A percentile compares a stretch with the other conserved stretches of the same genome.
Conservation (phyloP, 2,329 filamentous ascomycete genomes). For the Alternaria brassicae region DNA sequence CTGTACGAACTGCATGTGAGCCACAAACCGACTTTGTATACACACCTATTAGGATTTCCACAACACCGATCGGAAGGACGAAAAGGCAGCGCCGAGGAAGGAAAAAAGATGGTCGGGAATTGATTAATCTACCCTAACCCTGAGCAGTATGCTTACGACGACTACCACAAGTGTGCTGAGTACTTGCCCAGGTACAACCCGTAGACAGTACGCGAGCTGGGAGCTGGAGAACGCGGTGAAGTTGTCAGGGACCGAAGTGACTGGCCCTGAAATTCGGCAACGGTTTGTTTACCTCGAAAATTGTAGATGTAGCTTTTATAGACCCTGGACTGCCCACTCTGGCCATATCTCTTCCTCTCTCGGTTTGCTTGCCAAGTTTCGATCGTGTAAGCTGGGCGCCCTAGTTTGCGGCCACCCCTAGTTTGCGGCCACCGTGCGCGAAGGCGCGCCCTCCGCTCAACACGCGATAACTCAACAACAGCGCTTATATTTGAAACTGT, state of each 20-base stretch:
- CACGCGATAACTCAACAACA: no score
- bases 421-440: no score
- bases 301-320: background rate
- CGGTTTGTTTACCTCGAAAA: background rate
- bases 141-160: constrained; percentile 13
- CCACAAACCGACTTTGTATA: no score
- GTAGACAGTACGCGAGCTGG: constrained; percentile 10
- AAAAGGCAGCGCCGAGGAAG: no score
- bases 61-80: no score
- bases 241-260: background rate
- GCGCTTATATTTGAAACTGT: no score
- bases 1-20: no score
- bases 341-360: constrained; percentile 32
- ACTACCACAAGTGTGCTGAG: constrained; percentile 10
- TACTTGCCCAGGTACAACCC: background rate
- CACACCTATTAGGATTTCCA: no score
- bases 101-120: no score
- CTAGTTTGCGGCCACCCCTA: no score
- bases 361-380: constrained; percentile 6
- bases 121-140: constrained; percentile 16
- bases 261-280: background rate
- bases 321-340: constrained; percentile 27
- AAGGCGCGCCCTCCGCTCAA: no score
- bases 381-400: no score
- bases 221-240: constrained; percentile 3